Evolutionary conservation across 495 filamentous ascomycete species (phyloP).

Genomic region (Penicillium parvum): DNA sequence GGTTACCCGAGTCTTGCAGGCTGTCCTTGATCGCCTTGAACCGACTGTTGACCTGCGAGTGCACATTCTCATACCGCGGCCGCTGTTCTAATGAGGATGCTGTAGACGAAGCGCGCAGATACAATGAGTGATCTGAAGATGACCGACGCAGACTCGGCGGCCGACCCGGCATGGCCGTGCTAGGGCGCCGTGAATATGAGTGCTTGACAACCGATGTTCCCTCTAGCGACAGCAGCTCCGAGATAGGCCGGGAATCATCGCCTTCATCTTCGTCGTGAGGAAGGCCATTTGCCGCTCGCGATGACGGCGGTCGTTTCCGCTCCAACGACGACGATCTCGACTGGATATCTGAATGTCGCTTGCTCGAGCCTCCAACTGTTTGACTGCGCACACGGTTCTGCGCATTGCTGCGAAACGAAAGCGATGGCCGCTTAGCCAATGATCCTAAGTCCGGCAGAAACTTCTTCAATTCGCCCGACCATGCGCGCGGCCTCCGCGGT

Average conservation of each 20-base stretch:
- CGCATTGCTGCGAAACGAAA: constrained; percentile 35
- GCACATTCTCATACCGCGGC: constrained; percentile 73
- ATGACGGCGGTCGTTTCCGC: neutral
- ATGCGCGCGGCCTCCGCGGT: constrained; percentile 37
- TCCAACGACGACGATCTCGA: constrained; percentile 12
- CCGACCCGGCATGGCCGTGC: constrained; percentile 17
- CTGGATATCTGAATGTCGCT: neutral
- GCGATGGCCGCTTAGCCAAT: constrained; percentile 45
- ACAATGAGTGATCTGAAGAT: constrained; percentile 72
- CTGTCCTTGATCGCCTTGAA: constrained; percentile 90
- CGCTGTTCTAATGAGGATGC: constrained; percentile 85
- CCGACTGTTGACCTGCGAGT: constrained; percentile 73
- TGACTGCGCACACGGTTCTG: constrained; percentile 30
- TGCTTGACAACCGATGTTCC: constrained; percentile 30
- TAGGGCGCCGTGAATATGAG: constrained; percentile 30
- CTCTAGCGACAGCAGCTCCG: constrained; percentile 29
- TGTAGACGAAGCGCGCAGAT: constrained; percentile 59
- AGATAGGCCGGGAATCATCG: constrained; percentile 19
- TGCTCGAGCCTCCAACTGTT: constrained; percentile 14
- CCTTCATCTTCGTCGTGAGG: constrained; percentile 16
- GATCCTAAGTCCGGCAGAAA: constrained; percentile 42
- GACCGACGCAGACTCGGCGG: constrained; percentile 50
- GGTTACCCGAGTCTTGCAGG: constrained; percentile 72
- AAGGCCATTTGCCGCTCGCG: neutral
- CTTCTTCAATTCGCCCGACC: constrained; percentile 41